Evolutionary conservation across 768 basidiomycete genomes (phyloP).

Genomic region (Coprinopsis marcescibilis): DNA sequence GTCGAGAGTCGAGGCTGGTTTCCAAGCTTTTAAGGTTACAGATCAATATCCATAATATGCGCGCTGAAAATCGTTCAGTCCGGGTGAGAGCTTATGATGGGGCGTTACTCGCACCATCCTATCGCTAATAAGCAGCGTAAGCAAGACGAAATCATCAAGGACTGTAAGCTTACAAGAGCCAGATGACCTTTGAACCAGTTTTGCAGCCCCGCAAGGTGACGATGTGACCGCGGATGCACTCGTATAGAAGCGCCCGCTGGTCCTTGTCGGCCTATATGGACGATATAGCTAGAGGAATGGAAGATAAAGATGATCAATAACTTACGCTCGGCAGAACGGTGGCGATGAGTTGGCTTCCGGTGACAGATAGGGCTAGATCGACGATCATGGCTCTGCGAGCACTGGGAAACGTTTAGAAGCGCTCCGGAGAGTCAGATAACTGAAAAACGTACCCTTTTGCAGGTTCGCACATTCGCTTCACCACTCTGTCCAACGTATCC

Average conservation of each 20-base stretch:
- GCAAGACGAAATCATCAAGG: not conserved
- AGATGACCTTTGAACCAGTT: slow-evolving; percentile 88
- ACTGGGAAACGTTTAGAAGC: slow-evolving; percentile 16
- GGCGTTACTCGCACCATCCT: slow-evolving; percentile 28
- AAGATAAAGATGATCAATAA: slow-evolving; percentile 5
- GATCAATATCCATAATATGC: slow-evolving; percentile 40
- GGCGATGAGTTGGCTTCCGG: slow-evolving; percentile 82
- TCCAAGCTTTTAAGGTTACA: slow-evolving; percentile 13
- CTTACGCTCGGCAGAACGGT: slow-evolving; percentile 72
- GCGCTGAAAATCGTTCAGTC: slow-evolving; percentile 24
- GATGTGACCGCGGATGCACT: slow-evolving; percentile 82
- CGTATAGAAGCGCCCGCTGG: slow-evolving; percentile 74
- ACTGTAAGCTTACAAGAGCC: slow-evolving; percentile 60
- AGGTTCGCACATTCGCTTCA: slow-evolving; percentile 81
- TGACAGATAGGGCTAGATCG: slow-evolving; percentile 76
- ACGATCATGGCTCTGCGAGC: slow-evolving; percentile 80
- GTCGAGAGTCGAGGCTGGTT: slow-evolving; percentile 11
- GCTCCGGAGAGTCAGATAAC: not conserved
- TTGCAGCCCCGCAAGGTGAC: slow-evolving; percentile 88
- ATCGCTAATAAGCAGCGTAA: slow-evolving; percentile 23
- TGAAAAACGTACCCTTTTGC: slow-evolving; percentile 57
- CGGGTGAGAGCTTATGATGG: not conserved
- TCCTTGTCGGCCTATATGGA: slow-evolving; percentile 71
- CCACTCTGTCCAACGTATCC: slow-evolving; percentile 67
- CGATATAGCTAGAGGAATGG: slow-evolving; percentile 8